Base-by-base conservation (phyloP, 768 basidiomycete species). In the Leccinum disarticulatum region DNA sequence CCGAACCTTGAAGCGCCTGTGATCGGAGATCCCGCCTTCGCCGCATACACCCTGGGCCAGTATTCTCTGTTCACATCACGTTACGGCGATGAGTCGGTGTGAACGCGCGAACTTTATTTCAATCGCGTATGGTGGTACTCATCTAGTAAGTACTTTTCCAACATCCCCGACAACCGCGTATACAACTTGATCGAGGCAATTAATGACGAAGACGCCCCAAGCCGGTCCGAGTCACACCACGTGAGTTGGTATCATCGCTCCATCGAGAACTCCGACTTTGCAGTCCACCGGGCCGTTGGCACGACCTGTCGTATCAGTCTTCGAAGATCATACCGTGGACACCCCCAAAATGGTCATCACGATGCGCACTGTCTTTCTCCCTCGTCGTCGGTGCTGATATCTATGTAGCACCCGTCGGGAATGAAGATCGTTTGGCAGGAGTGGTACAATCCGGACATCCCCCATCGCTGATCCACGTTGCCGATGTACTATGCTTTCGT, bases 371-470 rank as follows among this genome's bases (percentile, higher is more conserved):
- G 68, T 87, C 2, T 70, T 76, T 7, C 28, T 71, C 80, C 5
- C 71, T 91, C 47, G 74, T 76, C 3, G 72, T 77, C 0, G 88
- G 87, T 5, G 83, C 84, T 4, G 89, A 28, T 28, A 8, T 28
- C 28, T 28, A 28, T 28, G 79, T 80, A 46, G 70, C 77, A 1
- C 84, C 0, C 84, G 0, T 80, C 86, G 61, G 89, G 87, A 0
- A 74, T 70, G 36, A 77, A 75, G 55, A 64, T 91, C 17, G 80
- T 79, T 1, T 92, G 85, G 85, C 75, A 83, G 49, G 79, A 86
- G 60, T 90, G 88, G 90, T 79, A 71, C 61, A 87, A 87, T 53
- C 86, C 87, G 0, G 80, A 85, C 60, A 86, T 87, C 85, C 83
- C 89, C 11, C 91, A 88, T 76, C 80, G 1, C 73, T 82, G 64